Evolutionary conservation across 2,329 filamentous ascomycete genomes (phyloP).

Genomic region (Ciborinia camelliae): DNA sequence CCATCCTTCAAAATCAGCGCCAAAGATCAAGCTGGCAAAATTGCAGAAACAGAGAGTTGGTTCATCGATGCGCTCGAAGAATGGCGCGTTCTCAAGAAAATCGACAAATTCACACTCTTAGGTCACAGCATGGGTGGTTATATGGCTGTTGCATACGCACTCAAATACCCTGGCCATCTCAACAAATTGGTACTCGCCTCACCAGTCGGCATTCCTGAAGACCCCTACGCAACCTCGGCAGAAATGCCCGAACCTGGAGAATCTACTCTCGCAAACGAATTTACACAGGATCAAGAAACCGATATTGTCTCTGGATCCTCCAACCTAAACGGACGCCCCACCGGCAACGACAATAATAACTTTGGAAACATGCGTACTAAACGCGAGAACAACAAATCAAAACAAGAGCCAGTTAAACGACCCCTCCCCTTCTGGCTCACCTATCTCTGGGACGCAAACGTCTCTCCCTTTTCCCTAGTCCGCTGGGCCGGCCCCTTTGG

Average conservation of each 20-base stretch:
- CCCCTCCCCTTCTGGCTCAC: constrained; percentile 81
- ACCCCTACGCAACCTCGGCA: constrained; percentile 82
- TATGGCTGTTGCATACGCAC: constrained; percentile 87
- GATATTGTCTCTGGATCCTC: constrained; percentile 44
- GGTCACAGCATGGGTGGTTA: constrained; percentile 95
- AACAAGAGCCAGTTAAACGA: constrained; percentile 39
- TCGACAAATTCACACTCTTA: constrained; percentile 89
- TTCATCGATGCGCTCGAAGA: constrained; percentile 96
- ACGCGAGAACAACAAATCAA: constrained; percentile 36
- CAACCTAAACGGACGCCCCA: constrained; percentile 24
- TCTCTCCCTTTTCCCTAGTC: constrained; percentile 90
- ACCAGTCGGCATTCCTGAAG: constrained; percentile 90
- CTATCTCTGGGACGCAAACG: constrained; percentile 95
- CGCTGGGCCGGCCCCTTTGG: constrained; percentile 86
- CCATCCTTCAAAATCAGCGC: constrained; percentile 81
- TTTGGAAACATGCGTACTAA: constrained; percentile 49
- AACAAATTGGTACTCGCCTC: constrained; percentile 96
- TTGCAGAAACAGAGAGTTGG: constrained; percentile 87
- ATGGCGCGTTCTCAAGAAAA: constrained; percentile 83
- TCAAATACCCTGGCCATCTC: constrained; percentile 91
- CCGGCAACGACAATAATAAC: constrained; percentile 46
- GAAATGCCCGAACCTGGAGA: constrained; percentile 73
- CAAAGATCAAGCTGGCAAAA: constrained; percentile 76
- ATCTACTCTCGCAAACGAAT: constrained; percentile 72
- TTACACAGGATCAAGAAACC: constrained; percentile 67